Conservation (phyloP, 1,284 basidiomycete species). For the Leccinum solheimii region DNA sequence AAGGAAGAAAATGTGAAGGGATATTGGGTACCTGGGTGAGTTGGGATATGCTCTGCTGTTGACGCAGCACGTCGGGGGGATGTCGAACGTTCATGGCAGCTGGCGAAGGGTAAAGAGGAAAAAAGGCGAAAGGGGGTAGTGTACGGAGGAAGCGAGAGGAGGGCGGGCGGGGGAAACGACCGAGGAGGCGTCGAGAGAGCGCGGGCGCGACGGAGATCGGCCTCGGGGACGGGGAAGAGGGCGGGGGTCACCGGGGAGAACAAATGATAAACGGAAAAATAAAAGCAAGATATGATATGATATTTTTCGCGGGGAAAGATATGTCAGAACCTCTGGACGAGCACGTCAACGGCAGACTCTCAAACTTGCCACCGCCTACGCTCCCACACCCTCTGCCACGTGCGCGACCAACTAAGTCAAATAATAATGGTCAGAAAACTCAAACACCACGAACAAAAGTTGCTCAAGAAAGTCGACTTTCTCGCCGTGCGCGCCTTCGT, state of each 20-base stretch:
- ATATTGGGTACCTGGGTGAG: slow-evolving; percentile 43
- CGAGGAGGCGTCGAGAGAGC: slow-evolving; percentile 1
- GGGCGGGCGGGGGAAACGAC: slow-evolving; percentile 5
- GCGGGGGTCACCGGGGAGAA: slow-evolving; percentile 21
- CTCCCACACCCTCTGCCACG: slow-evolving; percentile 35
- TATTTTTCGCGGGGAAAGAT: slow-evolving; percentile 32
- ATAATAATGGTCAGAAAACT: slow-evolving; percentile 79
- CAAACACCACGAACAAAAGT: slow-evolving; percentile 92
- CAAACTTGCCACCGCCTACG: slow-evolving; percentile 25
- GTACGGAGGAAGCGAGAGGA: slow-evolving; percentile 3
- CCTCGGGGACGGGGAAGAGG: slow-evolving; percentile 3
- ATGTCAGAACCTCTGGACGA: slow-evolving; percentile 31
- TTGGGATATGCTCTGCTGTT: slow-evolving; percentile 41
- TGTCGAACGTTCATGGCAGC: slow-evolving; percentile 41
- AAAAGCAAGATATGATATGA: slow-evolving; percentile 35
- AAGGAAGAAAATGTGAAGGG: slow-evolving; percentile 40
- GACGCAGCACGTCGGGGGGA: slow-evolving; percentile 45
- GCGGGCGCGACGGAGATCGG: slow-evolving; percentile 23
- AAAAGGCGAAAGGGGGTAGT: slow-evolving; percentile 8
- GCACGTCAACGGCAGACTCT: slow-evolving; percentile 33
- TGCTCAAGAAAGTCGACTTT: slow-evolving; percentile 95
- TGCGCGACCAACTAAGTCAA: slow-evolving; percentile 17
- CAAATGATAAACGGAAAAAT: slow-evolving; percentile 30
- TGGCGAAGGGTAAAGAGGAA: slow-evolving; percentile 11
- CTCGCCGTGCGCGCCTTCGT: slow-evolving; percentile 73